Conservation (phyloP, 345 rosid species). For the Eutrema heterophyllum region DNA sequence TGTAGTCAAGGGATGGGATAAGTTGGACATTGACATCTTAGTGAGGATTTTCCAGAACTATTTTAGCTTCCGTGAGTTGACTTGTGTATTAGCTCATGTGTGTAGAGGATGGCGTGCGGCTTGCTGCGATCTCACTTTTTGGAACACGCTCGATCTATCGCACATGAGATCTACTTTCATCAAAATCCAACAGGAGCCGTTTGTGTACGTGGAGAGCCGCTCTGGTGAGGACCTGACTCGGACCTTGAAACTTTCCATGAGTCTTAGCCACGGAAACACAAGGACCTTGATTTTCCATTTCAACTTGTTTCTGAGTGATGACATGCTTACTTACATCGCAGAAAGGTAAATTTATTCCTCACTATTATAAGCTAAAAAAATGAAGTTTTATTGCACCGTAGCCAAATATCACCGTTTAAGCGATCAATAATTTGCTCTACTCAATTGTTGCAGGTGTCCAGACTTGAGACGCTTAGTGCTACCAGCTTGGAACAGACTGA, state of each 20-base stretch:
- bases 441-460: constrained; percentile 44
- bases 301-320: constrained; percentile 47
- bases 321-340: constrained; percentile 58
- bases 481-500: constrained; percentile 73
- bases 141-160: constrained; percentile 67
- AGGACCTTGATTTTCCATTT: constrained; percentile 54
- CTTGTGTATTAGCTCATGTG: constrained; percentile 56
- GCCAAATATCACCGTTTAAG: background rate
- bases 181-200: constrained; percentile 41
- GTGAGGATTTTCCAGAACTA: constrained; percentile 51
- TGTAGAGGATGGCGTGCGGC: constrained; percentile 67
- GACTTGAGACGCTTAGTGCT: constrained; percentile 52
- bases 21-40: constrained; percentile 54
- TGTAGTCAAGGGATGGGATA: constrained; percentile 52
- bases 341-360: constrained; percentile 41
- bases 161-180: constrained; percentile 45
- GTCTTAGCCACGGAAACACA: constrained; percentile 54
- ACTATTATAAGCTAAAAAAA: background rate
- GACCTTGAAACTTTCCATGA: constrained; percentile 48
- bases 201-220: constrained; percentile 44
- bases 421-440: background rate
- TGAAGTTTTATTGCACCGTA: too few species aligned
- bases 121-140: constrained; percentile 59
- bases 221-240: constrained; percentile 49
- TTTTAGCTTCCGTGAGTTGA: constrained; percentile 41